These are phyloP conservation scores for Xenoacremonium recifei DNA, from an alignment of 2,329 filamentous ascomycete genomes.

Conservation along the genomic window DNA sequence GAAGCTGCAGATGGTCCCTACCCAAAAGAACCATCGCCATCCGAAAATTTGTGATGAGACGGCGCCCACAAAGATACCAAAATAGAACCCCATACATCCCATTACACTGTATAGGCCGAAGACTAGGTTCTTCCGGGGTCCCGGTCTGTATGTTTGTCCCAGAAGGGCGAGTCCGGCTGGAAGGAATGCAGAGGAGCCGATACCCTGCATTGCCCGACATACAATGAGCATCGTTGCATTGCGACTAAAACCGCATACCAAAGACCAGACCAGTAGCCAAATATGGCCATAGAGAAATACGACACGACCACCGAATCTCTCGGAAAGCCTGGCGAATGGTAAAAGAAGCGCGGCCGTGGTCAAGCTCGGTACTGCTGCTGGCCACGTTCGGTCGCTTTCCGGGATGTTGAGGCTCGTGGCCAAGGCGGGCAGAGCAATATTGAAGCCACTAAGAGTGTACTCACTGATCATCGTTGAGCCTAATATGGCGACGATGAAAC, in stretches of 20 bases:
- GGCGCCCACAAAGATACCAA: slow-evolving; percentile 68
- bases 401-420: slow-evolving; percentile 63
- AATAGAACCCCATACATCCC: slow-evolving; percentile 58
- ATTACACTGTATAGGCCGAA: slow-evolving; percentile 59
- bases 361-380: slow-evolving; percentile 59
- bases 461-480: slow-evolving; percentile 66
- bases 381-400: slow-evolving; percentile 61
- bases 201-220: slow-evolving; percentile 70
- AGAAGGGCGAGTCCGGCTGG: slow-evolving; percentile 70
- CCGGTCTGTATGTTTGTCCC: slow-evolving; percentile 66
- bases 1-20: slow-evolving; percentile 49
- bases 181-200: slow-evolving; percentile 67
- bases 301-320: slow-evolving; percentile 61
- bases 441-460: slow-evolving; percentile 76
- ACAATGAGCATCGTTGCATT: slow-evolving; percentile 68
- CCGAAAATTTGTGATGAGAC: slow-evolving; percentile 57
- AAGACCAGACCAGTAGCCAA: slow-evolving; percentile 67
- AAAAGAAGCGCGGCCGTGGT: slow-evolving; percentile 58
- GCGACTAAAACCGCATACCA: slow-evolving; percentile 66
- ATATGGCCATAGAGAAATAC: slow-evolving; percentile 59
- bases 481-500: slow-evolving; percentile 61
- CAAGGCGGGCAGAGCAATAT: slow-evolving; percentile 68
- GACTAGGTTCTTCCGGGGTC: slow-evolving; percentile 69
- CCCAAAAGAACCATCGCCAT: slow-evolving; percentile 72
- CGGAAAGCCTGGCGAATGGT: slow-evolving; percentile 58